Percentiles rank a stretch among this genome's conserved stretches.
phyloP scores from a whole-genome alignment of 305 asterid genomes.

The Fraxinus albicans region DNA sequence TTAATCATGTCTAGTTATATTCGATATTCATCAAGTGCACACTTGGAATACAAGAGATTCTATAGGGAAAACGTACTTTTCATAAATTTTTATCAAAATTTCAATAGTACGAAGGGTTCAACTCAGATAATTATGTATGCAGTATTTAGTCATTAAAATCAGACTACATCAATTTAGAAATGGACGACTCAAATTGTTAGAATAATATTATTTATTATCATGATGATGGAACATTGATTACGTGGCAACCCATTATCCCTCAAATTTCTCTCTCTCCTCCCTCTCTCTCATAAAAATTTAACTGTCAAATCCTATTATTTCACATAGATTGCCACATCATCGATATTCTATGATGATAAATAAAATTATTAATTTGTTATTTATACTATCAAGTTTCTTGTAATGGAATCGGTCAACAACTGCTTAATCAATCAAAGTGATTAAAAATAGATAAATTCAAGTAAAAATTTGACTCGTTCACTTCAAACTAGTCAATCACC shows the following conservation, averaged over 20 bases:
- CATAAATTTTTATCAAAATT: background rate
- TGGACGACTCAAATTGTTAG: background rate
- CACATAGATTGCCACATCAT: no score
- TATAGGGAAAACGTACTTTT: no score
- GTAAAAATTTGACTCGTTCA: background rate
- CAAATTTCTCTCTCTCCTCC: no score
- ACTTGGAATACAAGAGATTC: background rate
- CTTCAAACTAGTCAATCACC: background rate
- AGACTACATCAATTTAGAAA: background rate
- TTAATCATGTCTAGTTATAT: background rate
- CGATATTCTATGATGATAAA: no score
- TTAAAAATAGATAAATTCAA: no score
- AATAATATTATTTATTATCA: no score
- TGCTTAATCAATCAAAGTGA: background rate
- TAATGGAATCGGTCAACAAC: background rate
- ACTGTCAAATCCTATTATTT: no score
- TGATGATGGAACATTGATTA: no score
- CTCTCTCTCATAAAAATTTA: no score
- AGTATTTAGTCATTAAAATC: background rate
- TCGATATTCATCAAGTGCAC: background rate
- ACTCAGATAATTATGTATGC: background rate
- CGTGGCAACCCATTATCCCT: no score
- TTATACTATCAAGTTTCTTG: no score
- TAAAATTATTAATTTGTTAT: no score
- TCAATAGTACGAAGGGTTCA: background rate